These are phyloP conservation scores for Syzygium aromaticum DNA, from an alignment of 345 rosid species.

Conservation along the genomic window DNA sequence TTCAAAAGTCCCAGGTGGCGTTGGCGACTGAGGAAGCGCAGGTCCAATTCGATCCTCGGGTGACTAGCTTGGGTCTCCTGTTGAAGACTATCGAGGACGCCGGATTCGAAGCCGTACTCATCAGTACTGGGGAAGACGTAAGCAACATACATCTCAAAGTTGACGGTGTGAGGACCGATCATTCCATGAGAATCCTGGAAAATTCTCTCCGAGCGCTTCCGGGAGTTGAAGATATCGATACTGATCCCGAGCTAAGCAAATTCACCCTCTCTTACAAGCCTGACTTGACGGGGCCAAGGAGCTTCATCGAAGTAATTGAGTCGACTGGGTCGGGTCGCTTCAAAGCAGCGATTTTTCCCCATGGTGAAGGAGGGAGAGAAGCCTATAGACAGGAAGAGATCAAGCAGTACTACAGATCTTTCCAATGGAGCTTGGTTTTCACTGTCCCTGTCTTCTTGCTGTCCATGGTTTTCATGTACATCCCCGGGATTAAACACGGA, in stretches of 20 bases:
- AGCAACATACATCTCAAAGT: slow-evolving; percentile 65
- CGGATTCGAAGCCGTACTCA: slow-evolving; percentile 67
- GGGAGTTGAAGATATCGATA: slow-evolving; percentile 45
- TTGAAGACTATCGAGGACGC: slow-evolving; percentile 41
- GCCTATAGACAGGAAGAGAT: slow-evolving; percentile 51
- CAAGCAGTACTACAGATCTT: slow-evolving; percentile 51
- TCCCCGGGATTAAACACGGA: slow-evolving; percentile 52
- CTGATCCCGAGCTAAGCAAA: slow-evolving; percentile 17
- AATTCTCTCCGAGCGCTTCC: slow-evolving; percentile 81
- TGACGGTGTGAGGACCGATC: slow-evolving; percentile 45
- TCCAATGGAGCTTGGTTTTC: slow-evolving; percentile 82
- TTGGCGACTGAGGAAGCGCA: slow-evolving; percentile 91
- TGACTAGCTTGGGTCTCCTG: slow-evolving; percentile 26
- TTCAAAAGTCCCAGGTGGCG: slow-evolving; percentile 66
- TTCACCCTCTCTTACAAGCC: slow-evolving; percentile 63
- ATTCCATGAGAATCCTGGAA: slow-evolving; percentile 40
- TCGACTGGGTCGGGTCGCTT: slow-evolving; percentile 61
- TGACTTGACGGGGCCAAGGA: slow-evolving; percentile 71
- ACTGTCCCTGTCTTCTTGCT: slow-evolving; percentile 73
- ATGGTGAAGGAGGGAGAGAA: slow-evolving; percentile 55
- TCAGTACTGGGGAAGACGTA: slow-evolving; percentile 65
- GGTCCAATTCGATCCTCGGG: slow-evolving; percentile 51
- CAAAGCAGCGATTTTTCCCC: slow-evolving; percentile 60
- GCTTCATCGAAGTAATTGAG: slow-evolving; percentile 64
- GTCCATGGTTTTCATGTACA: slow-evolving; percentile 79